Evolutionary conservation across 192 early-diverging fungal species (phyloP), one percentile per base, ranked within the genome.

Genomic region (Coemansia sp.): DNA sequence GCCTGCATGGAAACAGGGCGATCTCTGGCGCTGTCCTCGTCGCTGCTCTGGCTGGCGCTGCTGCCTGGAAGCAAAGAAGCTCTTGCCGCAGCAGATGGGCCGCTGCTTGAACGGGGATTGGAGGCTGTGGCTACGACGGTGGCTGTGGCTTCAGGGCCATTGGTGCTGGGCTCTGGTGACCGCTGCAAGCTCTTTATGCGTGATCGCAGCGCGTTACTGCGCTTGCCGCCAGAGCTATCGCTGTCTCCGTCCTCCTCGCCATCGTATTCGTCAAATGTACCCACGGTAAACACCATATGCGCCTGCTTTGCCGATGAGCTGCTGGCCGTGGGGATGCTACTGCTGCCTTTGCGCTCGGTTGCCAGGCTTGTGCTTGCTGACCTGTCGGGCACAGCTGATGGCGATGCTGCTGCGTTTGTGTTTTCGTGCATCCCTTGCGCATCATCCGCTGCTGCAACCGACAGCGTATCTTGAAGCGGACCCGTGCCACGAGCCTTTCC

Each of bases 251-350:
- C 25, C 14, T 28, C 60, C 10, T 49, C 45, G 17, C 48, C 25
- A 5, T 75, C 72, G 22, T 75, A 63, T 3, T 80, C 77, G 22
- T 80, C 77, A 69, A 80, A 80, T 3, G 77, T 80, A 12, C 77
- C 77, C 7, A 80, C 69, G 6, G 77, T 80, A 40, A 80, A 80
- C 11, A 80, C 72, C 77, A 75, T 75, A 38, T 75, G 77, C 11
- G 48, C 63, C 63, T 68, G 75, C 66, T 66, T 72, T 56, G 66
- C 72, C 25, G 72, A 74, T 20, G 63, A 64, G 20, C 66, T 66
- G 25, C 30, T 32, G 56, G 7, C 31, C 29, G 55, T 50, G n/a
- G 57, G 34, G 22, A 45, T 71, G 36, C 56, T 10, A 30, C 31
- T 50, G 42, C 54, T 36, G 57, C 54, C 42, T 45, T 16, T 66